phyloP scores from a whole-genome alignment of 495 filamentous ascomycete genomes.

The Amphirosellinia nigrospora region DNA sequence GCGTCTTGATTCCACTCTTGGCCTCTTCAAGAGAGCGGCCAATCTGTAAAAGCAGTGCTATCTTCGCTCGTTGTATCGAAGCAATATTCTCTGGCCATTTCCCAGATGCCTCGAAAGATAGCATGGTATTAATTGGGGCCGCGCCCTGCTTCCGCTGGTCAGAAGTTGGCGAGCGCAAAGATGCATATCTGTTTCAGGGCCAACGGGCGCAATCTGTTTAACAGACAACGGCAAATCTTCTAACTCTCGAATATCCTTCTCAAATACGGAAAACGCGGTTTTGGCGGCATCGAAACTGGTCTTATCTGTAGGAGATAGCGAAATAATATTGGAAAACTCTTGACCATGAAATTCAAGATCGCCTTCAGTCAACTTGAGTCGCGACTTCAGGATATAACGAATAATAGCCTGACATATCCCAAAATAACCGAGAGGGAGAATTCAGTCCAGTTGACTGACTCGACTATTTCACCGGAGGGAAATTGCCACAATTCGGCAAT shows the following conservation, averaged over 20 bases:
- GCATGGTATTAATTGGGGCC: constrained; percentile 64
- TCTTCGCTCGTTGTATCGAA: constrained; percentile 91
- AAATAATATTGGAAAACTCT: constrained; percentile 63
- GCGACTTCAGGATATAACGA: constrained; percentile 69
- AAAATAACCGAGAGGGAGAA: constrained; percentile 51
- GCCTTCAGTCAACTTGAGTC: constrained; percentile 59
- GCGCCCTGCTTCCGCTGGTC: constrained; percentile 43
- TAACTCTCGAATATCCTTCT: constrained; percentile 73
- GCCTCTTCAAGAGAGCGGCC: constrained; percentile 66
- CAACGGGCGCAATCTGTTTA: constrained; percentile 74
- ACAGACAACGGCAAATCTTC: constrained; percentile 82
- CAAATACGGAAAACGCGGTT: constrained; percentile 70
- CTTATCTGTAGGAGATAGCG: constrained; percentile 49
- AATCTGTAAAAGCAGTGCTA: constrained; percentile 87
- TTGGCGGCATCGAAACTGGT: constrained; percentile 58
- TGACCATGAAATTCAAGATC: constrained; percentile 66
- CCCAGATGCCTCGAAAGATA: constrained; percentile 92
- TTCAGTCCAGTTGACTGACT: constrained; percentile 82
- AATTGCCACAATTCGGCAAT: constrained; percentile 77
- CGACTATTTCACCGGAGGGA: constrained; percentile 73
- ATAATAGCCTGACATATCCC: constrained; percentile 81
- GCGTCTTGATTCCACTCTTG: constrained; percentile 60
- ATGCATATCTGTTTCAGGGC: constrained; percentile 75
- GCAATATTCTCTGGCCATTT: constrained; percentile 91
- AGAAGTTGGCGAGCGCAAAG: constrained; percentile 58